Percentiles rank a stretch among this genome's conserved stretches.
These are phyloP conservation scores for Filobasidium floriforme DNA, from an alignment of 768 basidiomycete species.

Conservation along the genomic window DNA sequence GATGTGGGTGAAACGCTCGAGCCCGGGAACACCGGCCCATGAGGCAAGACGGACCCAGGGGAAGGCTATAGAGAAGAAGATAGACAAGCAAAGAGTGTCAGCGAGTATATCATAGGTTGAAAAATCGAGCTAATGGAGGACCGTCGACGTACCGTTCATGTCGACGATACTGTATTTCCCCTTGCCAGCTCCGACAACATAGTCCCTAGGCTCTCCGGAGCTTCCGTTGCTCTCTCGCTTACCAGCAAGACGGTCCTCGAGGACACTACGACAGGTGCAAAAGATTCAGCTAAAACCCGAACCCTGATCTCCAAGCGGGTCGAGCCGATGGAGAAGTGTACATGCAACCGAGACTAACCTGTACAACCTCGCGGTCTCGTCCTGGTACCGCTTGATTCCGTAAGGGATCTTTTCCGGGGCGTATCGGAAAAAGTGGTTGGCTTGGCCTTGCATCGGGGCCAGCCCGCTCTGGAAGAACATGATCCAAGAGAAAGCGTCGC, in stretches of 20 bases:
- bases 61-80: constrained; percentile 27
- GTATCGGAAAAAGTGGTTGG: constrained; percentile 59
- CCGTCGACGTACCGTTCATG: constrained; percentile 42
- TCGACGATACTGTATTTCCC: constrained; percentile 62
- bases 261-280: no score
- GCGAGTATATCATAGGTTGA: no score
- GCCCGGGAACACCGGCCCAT: constrained; percentile 52
- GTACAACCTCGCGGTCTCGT: constrained; percentile 76
- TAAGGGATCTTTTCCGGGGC: constrained; percentile 44
- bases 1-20: constrained; percentile 61
- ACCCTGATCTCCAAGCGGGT: no score
- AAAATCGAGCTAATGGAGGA: no score
- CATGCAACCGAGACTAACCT: constrained; percentile 25
- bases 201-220: constrained; percentile 54
- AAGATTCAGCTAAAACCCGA: no score
- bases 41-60: constrained; percentile 54
- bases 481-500: constrained; percentile 74
- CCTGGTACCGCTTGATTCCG: constrained; percentile 56
- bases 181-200: constrained; percentile 64
- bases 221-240: constrained; percentile 18
- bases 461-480: constrained; percentile 57
- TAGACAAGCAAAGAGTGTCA: no score
- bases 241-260: constrained; percentile 60
- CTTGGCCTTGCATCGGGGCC: constrained; percentile 38
- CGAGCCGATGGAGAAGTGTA: no score